Base-by-base conservation (phyloP, 257 asterid genomes). In the Fraxinus quadrangulata region DNA sequence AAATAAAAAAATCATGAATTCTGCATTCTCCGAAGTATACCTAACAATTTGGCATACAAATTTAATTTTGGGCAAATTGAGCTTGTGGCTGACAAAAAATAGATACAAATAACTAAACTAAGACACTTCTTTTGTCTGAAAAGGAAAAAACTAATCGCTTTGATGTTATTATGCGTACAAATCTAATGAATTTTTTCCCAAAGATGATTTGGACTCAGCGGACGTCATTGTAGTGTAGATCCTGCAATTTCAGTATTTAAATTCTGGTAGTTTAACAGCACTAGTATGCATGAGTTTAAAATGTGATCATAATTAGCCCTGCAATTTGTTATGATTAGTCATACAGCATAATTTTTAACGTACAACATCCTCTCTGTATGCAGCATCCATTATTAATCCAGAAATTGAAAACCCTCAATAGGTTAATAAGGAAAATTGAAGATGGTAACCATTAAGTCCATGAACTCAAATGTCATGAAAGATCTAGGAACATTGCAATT, bases 121-220 rank as follows among this genome's bases (percentile, higher is more conserved):
- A 61, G 31, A n/a, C 67, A 21, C 28, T 28, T 9, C 67, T 61
- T 61, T 61, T n/a, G 1, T 59, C 67, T 59, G 5, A 21, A 23
- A 23, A 9, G 11, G 26, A 59, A 19, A 56, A 59, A 59, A 59
- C 12, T 8, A 21, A 59, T 59, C 12, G 10, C 28, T 28, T 59
- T 59, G 67, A 59, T 59, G 67, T 23, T n/a, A n/a, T 59, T n/a
- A 59, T 51, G 63, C 63, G 19, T 59, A 59, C 67, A 59, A 59
- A n/a, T 59, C 67, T 59, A 23, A 59, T 59, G 11, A 59, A 59
- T 26, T n/a, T n/a, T n/a, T 6, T n/a, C 67, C 67, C 67, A 59
- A 59, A 21, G 30, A 21, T 59, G 30, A 23, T n/a, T 9, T 8
- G 28, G 13, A 23, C 67, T 59, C n/a, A 49, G 67, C 7, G 12